Conservation (phyloP, 2,329 filamentous ascomycete species). For the Ophiostoma angusticollis region DNA sequence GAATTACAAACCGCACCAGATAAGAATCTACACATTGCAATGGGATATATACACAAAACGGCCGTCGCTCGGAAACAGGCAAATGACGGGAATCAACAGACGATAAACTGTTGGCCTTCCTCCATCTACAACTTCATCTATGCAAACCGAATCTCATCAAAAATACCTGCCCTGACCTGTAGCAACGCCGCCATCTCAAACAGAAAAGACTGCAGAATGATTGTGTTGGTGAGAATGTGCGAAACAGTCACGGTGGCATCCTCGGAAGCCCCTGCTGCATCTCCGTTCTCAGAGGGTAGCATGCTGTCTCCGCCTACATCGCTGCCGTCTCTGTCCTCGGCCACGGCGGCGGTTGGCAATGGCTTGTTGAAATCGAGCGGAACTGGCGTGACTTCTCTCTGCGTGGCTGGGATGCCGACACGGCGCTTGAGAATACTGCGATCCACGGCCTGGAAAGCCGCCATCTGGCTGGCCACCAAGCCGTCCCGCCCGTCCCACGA, state of each 20-base stretch:
- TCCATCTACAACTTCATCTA: constrained; percentile 14
- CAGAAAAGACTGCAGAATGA: constrained; percentile 68
- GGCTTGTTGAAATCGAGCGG: constrained; percentile 32
- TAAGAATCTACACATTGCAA: too few species aligned
- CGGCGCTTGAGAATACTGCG: constrained; percentile 46
- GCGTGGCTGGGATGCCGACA: constrained; percentile 34
- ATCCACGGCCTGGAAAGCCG: constrained; percentile 51
- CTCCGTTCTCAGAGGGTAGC: constrained; percentile 12
- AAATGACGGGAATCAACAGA: neutral
- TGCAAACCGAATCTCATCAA: constrained; percentile 59
- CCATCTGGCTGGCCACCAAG: constrained; percentile 36
- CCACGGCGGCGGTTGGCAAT: constrained; percentile 9
- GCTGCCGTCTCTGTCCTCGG: neutral
- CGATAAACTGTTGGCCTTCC: neutral
- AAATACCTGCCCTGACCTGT: constrained; percentile 61
- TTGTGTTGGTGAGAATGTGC: constrained; percentile 66
- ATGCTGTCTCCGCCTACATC: constrained; percentile 6
- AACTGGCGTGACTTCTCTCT: constrained; percentile 29
- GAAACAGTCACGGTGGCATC: constrained; percentile 52
- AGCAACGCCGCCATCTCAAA: constrained; percentile 63
- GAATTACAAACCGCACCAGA: too few species aligned
- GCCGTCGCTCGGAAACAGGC: too few species aligned
- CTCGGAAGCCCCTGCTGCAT: constrained; percentile 11
- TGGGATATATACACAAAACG: too few species aligned
- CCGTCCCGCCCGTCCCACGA: constrained; percentile 19